Conservation (phyloP, 768 basidiomycete species). For the Boletus rubropictus region DNA sequence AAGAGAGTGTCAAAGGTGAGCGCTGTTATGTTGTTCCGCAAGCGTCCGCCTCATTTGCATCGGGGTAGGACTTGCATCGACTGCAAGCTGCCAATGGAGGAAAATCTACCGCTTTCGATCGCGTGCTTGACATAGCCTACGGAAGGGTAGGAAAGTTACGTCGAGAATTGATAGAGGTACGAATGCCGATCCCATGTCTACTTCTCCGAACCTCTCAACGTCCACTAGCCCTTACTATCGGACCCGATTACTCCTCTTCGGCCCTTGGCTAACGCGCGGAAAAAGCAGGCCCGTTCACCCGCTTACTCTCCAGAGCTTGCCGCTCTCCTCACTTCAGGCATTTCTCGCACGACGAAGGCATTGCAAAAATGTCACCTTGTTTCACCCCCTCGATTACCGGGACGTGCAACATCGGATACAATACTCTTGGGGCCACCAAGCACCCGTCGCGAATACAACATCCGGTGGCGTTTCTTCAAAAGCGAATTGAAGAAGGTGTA, state of each 20-base stretch:
- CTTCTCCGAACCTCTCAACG: slow-evolving; percentile 5
- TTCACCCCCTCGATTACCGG: slow-evolving; percentile 51
- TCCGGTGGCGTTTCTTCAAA: slow-evolving; percentile 60
- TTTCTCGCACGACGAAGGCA: slow-evolving; percentile 43
- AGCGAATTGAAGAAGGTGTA: slow-evolving; percentile 48
- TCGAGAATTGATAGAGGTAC: slow-evolving; percentile 63
- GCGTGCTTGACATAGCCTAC: slow-evolving; percentile 65
- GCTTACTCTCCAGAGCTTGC: slow-evolving; percentile 56
- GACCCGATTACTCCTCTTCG: slow-evolving; percentile 39
- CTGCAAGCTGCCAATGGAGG: slow-evolving; percentile 53
- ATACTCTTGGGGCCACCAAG: slow-evolving; percentile 58
- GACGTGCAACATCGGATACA: slow-evolving; percentile 49
- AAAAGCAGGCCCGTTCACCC: slow-evolving; percentile 57
- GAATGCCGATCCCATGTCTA: not conserved
- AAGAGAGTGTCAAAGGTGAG: slow-evolving; percentile 49
- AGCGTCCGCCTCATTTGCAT: not conserved
- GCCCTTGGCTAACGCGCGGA: slow-evolving; percentile 45
- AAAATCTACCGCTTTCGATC: slow-evolving; percentile 43
- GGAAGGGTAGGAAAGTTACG: slow-evolving; percentile 68
- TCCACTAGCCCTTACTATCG: slow-evolving; percentile 48
- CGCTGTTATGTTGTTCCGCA: not conserved
- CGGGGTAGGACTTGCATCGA: slow-evolving; percentile 45
- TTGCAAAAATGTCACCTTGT: slow-evolving; percentile 37
- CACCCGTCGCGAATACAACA: slow-evolving; percentile 69
- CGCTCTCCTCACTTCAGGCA: slow-evolving; percentile 52